These are phyloP conservation scores for Rachicladosporium sp. DNA, from an alignment of 2,329 filamentous ascomycete species.

Conservation along the genomic window DNA sequence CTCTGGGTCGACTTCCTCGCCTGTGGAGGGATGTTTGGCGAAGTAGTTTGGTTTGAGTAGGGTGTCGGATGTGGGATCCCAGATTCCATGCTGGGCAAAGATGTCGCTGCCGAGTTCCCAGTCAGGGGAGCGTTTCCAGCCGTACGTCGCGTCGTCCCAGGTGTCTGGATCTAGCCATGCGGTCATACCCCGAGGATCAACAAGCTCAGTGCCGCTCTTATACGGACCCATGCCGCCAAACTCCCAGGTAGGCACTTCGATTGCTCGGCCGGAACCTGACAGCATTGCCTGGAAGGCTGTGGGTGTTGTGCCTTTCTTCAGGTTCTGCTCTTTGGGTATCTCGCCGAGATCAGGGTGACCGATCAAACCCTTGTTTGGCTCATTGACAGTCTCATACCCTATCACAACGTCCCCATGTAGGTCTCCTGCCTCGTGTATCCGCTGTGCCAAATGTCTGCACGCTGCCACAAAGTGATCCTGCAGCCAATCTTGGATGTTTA, in stretches of 20 bases:
- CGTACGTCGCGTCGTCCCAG: slow-evolving; percentile 78
- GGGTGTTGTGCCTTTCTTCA: slow-evolving; percentile 85
- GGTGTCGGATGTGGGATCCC: slow-evolving; percentile 69
- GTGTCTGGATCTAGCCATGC: slow-evolving; percentile 68
- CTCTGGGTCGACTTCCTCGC: slow-evolving; percentile 63
- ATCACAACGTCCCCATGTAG: slow-evolving; percentile 78
- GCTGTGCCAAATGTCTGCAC: slow-evolving; percentile 65
- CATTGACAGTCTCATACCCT: slow-evolving; percentile 94
- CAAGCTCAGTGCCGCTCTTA: slow-evolving; percentile 68
- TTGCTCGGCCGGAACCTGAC: slow-evolving; percentile 79
- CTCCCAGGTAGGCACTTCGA: slow-evolving; percentile 83
- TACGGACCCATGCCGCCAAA: slow-evolving; percentile 89
- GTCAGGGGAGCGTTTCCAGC: slow-evolving; percentile 72
- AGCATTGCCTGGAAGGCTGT: slow-evolving; percentile 91
- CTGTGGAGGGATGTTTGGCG: slow-evolving; percentile 60
- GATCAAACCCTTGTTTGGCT: slow-evolving; percentile 80
- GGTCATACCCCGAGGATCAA: slow-evolving; percentile 75
- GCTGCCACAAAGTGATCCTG: slow-evolving; percentile 76
- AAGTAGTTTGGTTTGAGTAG: slow-evolving; percentile 83
- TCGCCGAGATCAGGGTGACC: slow-evolving; percentile 69
- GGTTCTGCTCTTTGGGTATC: slow-evolving; percentile 74
- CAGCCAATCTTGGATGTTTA: slow-evolving; percentile 93
- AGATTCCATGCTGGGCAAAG: slow-evolving; percentile 94
- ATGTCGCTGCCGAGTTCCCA: slow-evolving; percentile 93
- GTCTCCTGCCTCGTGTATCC: slow-evolving; percentile 81